phyloP scores from a whole-genome alignment of 1,284 basidiomycete genomes.

The Coniophora puteana region DNA sequence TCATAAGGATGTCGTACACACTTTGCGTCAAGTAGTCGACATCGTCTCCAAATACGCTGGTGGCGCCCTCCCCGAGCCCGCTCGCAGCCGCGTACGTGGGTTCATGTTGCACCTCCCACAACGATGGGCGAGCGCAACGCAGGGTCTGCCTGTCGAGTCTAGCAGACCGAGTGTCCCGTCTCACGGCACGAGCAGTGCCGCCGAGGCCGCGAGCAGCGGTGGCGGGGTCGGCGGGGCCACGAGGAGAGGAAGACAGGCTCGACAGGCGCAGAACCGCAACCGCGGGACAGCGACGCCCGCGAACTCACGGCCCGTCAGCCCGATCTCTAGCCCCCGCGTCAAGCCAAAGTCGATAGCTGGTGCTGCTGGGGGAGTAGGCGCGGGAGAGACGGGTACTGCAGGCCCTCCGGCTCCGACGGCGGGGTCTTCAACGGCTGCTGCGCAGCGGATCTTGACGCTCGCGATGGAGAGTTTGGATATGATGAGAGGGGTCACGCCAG shows the following conservation, averaged over 20 bases:
- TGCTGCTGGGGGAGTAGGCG: too few species aligned
- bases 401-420: conserved; percentile 46
- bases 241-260: too few species aligned
- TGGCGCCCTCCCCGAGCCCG: conserved; percentile 80
- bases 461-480: conserved; percentile 91
- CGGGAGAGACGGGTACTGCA: too few species aligned
- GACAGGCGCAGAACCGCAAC: too few species aligned
- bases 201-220: conserved; percentile 37
- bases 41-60: conserved; percentile 88
- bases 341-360: too few species aligned
- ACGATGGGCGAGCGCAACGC: conserved; percentile 60
- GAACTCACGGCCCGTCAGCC: too few species aligned
- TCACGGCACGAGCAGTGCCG: conserved; percentile 25
- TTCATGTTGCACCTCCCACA: conserved; percentile 83
- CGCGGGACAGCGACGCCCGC: too few species aligned
- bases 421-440: conserved; percentile 62
- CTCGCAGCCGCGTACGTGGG: conserved; percentile 69
- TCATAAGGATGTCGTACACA: conserved; percentile 80
- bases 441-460: conserved; percentile 78
- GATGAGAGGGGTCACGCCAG: conserved; percentile 81
- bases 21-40: conserved; percentile 85
- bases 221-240: too few species aligned
- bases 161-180: too few species aligned
- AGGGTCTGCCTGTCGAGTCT: conserved; percentile 22
- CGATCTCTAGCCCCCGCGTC: too few species aligned